Percentiles rank a stretch among this genome's conserved stretches.
phyloP scores from a whole-genome alignment of 331 rosid genomes.

The Saraca asoca region DNA sequence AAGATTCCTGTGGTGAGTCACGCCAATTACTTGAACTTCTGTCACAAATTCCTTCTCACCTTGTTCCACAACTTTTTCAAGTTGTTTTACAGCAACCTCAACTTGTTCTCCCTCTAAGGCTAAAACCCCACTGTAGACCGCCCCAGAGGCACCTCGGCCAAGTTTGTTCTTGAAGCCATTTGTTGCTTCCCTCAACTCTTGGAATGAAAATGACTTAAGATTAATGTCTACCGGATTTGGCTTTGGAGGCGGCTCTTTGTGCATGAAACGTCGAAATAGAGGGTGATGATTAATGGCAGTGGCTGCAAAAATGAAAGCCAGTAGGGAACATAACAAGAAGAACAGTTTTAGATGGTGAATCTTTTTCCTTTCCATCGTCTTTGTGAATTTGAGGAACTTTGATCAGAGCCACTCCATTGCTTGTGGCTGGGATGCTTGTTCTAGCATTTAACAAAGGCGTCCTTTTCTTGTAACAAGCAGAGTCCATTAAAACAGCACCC shows the following conservation, averaged over 20 bases:
- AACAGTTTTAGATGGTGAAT: constrained; percentile 19
- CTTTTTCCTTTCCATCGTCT: background rate
- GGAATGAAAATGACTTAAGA: constrained; percentile 42
- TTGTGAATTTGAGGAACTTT: constrained; percentile 32
- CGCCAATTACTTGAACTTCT: constrained; percentile 50
- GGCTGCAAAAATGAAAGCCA: constrained; percentile 32
- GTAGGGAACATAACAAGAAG: constrained; percentile 32
- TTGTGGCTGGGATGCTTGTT: constrained; percentile 22
- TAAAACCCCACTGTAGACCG: constrained; percentile 40
- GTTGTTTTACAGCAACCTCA: constrained; percentile 42
- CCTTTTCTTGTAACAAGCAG: constrained; percentile 35
- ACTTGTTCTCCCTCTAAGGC: constrained; percentile 33
- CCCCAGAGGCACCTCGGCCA: constrained; percentile 44
- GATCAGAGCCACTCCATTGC: constrained; percentile 17
- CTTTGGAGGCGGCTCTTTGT: constrained; percentile 23
- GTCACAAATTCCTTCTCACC: constrained; percentile 42
- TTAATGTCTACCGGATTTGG: constrained; percentile 37
- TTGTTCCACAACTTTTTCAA: constrained; percentile 32
- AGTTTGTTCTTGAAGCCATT: constrained; percentile 38
- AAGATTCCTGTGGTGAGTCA: constrained; percentile 45
- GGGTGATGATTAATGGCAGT: constrained; percentile 36
- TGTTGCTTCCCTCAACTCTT: constrained; percentile 42
- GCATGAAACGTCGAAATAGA: background rate
- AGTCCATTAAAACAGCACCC: constrained; percentile 23
- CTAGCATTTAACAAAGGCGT: constrained; percentile 36